phyloP scores from a whole-genome alignment of 139 green algal species.

The Chlorokybus atmophyticus region DNA sequence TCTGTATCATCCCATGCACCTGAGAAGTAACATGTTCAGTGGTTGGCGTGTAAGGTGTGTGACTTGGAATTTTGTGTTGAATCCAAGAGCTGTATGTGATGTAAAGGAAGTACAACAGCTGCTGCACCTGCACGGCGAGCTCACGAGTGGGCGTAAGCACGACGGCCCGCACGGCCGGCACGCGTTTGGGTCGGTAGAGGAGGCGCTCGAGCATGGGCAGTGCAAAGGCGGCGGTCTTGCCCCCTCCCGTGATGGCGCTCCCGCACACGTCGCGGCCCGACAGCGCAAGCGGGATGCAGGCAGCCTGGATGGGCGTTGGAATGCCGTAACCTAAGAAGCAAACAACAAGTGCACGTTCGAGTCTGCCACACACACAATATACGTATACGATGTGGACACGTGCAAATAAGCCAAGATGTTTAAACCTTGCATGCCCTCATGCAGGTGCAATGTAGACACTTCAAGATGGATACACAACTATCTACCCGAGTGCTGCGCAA shows the following conservation, averaged over 20 bases:
- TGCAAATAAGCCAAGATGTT: no score
- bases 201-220: constrained; percentile 86
- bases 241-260: constrained; percentile 83
- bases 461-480: no score
- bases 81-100: constrained; percentile 6
- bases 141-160: constrained; percentile 81
- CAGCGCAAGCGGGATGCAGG: constrained; percentile 81
- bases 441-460: no score
- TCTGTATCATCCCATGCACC: constrained; percentile 83
- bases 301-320: constrained; percentile 92
- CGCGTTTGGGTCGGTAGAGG: constrained; percentile 56
- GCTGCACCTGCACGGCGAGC: constrained; percentile 84
- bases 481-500: no score
- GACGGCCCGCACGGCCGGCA: constrained; percentile 59
- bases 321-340: constrained; percentile 70
- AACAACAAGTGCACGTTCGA: no score
- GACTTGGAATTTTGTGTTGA: not conserved
- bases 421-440: no score
- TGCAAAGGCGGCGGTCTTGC: constrained; percentile 93
- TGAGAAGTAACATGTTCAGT: no score
- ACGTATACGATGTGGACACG: no score
- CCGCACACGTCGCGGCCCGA: constrained; percentile 86
- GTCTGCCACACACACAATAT: no score
- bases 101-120: constrained; percentile 5
- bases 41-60: not conserved